Conservation (phyloP, 1,284 basidiomycete genomes). For the Moesziomyces antarcticus region DNA sequence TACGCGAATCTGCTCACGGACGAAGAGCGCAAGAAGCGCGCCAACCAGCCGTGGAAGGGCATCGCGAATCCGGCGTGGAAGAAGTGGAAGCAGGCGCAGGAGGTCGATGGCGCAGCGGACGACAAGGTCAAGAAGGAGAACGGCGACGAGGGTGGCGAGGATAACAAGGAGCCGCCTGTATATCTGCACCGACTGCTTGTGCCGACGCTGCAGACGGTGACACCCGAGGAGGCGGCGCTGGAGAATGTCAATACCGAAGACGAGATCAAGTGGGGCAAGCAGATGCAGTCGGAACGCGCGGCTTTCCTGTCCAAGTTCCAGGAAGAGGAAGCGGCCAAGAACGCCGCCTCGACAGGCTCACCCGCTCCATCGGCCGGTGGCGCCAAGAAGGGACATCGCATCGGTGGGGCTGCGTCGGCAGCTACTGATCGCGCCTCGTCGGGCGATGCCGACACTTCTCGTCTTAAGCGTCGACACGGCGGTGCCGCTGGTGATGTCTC, state of each 20-base stretch:
- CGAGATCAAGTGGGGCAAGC: conserved; percentile 61
- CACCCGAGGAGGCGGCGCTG: conserved; percentile 35
- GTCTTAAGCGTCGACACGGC: conserved; percentile 20
- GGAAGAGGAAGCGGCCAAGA: conserved; percentile 59
- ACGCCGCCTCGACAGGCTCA: conserved; percentile 24
- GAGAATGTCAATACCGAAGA: conserved; percentile 65
- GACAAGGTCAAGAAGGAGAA: conserved; percentile 11
- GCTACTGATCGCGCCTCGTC: conserved; percentile 27
- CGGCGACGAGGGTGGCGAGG: conserved; percentile 5
- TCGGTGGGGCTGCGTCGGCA: conserved; percentile 14
- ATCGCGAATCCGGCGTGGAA: conserved; percentile 54
- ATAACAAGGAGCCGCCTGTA: conserved; percentile 36
- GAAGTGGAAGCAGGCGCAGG: conserved; percentile 47
- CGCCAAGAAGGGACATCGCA: conserved; percentile 16
- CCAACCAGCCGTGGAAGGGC: conserved; percentile 53
- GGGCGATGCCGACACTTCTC: conserved; percentile 24
- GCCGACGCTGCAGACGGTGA: conserved; percentile 41
- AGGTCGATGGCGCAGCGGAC: conserved; percentile 20
- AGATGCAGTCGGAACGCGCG: conserved; percentile 60
- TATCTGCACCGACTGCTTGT: conserved; percentile 53
- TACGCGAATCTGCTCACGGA: conserved; percentile 41
- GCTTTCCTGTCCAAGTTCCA: conserved; percentile 63
- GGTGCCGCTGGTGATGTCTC: conserved; percentile 27
- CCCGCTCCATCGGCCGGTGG: conserved; percentile 42
- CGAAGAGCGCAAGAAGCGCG: conserved; percentile 43